These are phyloP conservation scores for Wickerhamiella allomyrinae DNA, from an alignment of 805 yeast genomes.

Conservation along the genomic window DNA sequence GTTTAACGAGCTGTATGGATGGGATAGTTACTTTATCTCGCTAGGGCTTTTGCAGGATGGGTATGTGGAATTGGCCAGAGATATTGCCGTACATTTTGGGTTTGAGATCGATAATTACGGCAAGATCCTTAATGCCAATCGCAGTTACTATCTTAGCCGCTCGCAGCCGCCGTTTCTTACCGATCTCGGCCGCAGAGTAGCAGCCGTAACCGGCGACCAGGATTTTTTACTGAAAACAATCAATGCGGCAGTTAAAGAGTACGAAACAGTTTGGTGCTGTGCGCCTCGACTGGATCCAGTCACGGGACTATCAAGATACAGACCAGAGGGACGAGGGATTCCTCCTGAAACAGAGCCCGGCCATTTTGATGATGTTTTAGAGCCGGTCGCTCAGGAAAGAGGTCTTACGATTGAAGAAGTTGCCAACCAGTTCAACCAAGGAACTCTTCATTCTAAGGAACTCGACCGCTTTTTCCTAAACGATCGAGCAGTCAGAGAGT, in stretches of 20 bases:
- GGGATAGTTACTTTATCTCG: conserved; percentile 94
- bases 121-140: conserved; percentile 83
- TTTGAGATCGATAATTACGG: conserved; percentile 86
- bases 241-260: conserved; percentile 75
- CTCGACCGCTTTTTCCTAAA: conserved; percentile 79
- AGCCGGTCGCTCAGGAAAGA: conserved; percentile 55
- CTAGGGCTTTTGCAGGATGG: conserved; percentile 63
- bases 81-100: conserved; percentile 84
- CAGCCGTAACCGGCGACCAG: conserved; percentile 33
- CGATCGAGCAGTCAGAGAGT: conserved; percentile 89
- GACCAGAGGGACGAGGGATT: conserved; percentile 81
- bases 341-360: conserved; percentile 94
- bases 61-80: conserved; percentile 57
- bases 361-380: conserved; percentile 62
- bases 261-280: conserved; percentile 63
- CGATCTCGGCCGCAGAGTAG: conserved; percentile 66
- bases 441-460: conserved; percentile 55
- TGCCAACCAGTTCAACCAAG: conserved; percentile 52
- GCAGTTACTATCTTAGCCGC: conserved; percentile 79
- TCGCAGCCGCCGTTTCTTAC: conserved; percentile 96
- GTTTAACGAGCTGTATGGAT: conserved; percentile 90
- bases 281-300: conserved; percentile 56
- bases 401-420: conserved; percentile 45
- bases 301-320: conserved; percentile 78
- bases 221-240: conserved; percentile 53